Base-by-base conservation (phyloP, 2,329 filamentous ascomycete genomes). In the Pseudocercospora eumusae region DNA sequence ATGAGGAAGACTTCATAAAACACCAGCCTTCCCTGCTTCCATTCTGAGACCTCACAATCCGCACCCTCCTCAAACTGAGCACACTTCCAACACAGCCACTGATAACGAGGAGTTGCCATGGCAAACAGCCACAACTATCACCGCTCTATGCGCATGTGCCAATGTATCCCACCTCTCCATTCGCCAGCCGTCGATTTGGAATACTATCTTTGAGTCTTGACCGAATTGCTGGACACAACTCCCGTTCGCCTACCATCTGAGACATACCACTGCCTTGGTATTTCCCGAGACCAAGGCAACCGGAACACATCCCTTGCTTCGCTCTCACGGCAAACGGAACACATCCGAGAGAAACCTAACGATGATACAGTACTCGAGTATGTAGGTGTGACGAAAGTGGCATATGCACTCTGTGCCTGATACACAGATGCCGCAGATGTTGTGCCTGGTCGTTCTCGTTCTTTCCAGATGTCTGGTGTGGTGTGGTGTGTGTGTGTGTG, bases 321-420 rank as follows among this genome's bases (percentile, higher is more conserved):
- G 47, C 47, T 31, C 47, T 25, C 47, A 52, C 47, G 47, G 47
- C 47, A 28, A 31, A 25, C 47, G 47, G 21, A 52, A 27, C 18
- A 52, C 15, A 52, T 56, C 53, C 53, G 53, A 56, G 20, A 13
- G 33, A 42, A 11, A n/a, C 10, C 20, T 40, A 28, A 25, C 13
- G n/a, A 52, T 52, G 47, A 50, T 25, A n/a, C n/a, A n/a, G n/a
- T n/a, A 52, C 47, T 25, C 15, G 21, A 28, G 20, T 52, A 52
- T 52, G 47, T 31, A 28, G 47, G 47, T 28, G 53, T 56, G 53
- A 56, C 53, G 31, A 28, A 54, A 33, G 50, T 54, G 50, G 50
- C 27, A 54, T 54, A 54, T 54, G 50, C 50, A 54, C 23, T 47
- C 44, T 25, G 11, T 20, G 44, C 44, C 18, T 47, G 44, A 21